These are phyloP conservation scores for Panicum miliaceum DNA, from an alignment of 176 grass and related monocot genomes.

Conservation along the genomic window DNA sequence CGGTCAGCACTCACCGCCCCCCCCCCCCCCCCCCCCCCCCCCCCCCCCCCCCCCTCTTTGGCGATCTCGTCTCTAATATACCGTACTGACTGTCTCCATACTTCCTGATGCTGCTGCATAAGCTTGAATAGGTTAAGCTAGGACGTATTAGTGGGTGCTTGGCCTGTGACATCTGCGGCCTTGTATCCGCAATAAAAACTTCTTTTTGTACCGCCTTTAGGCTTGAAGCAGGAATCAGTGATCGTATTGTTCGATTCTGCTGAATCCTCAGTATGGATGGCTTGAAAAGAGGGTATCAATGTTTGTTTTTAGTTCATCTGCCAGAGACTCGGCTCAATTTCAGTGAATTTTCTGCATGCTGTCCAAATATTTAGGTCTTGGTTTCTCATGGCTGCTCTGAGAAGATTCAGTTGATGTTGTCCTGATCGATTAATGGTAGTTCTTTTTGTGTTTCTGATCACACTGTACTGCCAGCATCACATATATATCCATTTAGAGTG, in stretches of 20 bases:
- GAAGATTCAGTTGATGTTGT: neutral
- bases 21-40: too few species aligned
- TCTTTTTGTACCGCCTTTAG: neutral
- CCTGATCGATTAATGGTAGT: neutral
- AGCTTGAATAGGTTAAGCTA: neutral
- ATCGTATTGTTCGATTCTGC: neutral
- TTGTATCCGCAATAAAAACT: neutral
- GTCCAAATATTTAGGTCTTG: neutral
- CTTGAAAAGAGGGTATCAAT: neutral
- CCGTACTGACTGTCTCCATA: neutral
- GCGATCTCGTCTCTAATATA: neutral
- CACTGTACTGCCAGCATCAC: constrained; percentile 31
- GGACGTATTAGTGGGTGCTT: neutral
- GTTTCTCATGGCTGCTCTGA: neutral
- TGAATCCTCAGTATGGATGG: neutral
- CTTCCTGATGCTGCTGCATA: too few species aligned
- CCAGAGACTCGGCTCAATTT: neutral
- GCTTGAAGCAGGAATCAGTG: neutral
- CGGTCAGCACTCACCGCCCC: constrained; percentile 58
- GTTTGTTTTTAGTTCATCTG: neutral
- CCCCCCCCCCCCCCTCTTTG: neutral
- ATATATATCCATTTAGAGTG: constrained; percentile 13
- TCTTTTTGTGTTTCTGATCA: constrained; percentile 12
- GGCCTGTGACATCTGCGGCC: neutral
- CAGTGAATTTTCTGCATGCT: neutral